Conservation (phyloP, 1,284 basidiomycete species). For the Omphalotus olearius region DNA sequence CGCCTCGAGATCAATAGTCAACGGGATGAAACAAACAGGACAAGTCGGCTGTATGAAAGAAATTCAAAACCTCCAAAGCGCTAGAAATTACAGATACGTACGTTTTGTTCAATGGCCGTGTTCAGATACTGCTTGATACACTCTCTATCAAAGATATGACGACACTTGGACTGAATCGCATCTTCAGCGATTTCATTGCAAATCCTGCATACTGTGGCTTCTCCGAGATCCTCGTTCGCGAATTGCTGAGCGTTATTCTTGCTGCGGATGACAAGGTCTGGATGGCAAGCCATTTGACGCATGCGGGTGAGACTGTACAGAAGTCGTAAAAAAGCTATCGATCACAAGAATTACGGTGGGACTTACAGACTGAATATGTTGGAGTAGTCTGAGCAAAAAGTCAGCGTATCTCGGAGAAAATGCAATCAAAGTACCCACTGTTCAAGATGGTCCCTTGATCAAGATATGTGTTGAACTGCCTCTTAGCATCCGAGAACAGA, state of each 20-base stretch:
- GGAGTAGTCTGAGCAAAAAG: slow-evolving; percentile 70
- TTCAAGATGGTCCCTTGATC: slow-evolving; percentile 89
- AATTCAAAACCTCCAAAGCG: neutral
- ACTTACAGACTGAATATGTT: slow-evolving; percentile 87
- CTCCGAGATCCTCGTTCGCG: slow-evolving; percentile 52
- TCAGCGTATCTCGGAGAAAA: slow-evolving; percentile 8
- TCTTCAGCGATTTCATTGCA: slow-evolving; percentile 98
- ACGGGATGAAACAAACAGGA: slow-evolving; percentile 89
- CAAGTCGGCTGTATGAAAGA: slow-evolving; percentile 70
- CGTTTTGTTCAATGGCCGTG: slow-evolving; percentile 66
- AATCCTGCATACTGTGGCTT: slow-evolving; percentile 86
- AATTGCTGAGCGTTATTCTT: slow-evolving; percentile 70
- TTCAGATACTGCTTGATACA: slow-evolving; percentile 95
- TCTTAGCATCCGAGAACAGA: slow-evolving; percentile 89
- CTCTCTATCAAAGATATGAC: slow-evolving; percentile 90
- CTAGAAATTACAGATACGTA: slow-evolving; percentile 30
- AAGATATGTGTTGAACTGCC: slow-evolving; percentile 90
- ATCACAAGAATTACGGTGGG: neutral
- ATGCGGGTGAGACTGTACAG: slow-evolving; percentile 71
- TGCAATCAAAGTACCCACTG: slow-evolving; percentile 53
- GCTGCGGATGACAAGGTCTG: slow-evolving; percentile 92
- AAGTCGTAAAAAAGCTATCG: slow-evolving; percentile 1
- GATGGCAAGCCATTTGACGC: slow-evolving; percentile 96
- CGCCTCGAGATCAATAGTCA: slow-evolving; percentile 95
- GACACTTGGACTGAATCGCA: slow-evolving; percentile 90